Evolutionary conservation across 345 rosid species (phyloP).

Genomic region (Limnanthes douglasii): DNA sequence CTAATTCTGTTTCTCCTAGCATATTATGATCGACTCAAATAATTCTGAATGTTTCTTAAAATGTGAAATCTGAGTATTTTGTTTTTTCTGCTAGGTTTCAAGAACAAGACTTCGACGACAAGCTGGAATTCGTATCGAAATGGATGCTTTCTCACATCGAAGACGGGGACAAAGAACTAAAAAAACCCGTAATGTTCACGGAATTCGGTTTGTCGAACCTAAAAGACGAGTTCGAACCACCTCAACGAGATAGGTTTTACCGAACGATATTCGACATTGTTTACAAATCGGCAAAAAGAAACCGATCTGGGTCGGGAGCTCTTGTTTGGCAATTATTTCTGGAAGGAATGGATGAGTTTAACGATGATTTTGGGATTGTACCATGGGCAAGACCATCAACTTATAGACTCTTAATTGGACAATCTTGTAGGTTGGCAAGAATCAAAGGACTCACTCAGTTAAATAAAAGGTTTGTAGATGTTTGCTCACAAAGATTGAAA

Average conservation of each 20-base stretch:
- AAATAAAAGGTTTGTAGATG: slow-evolving; percentile 18
- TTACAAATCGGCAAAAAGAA: slow-evolving; percentile 44
- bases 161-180: slow-evolving; percentile 47
- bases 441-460: slow-evolving; percentile 6
- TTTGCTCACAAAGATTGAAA: slow-evolving; percentile 12
- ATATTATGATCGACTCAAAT: too few relatives aligned
- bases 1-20: too few relatives aligned
- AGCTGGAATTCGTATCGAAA: slow-evolving; percentile 33
- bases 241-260: slow-evolving; percentile 38
- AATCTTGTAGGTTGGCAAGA: slow-evolving; percentile 25
- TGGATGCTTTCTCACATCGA: slow-evolving; percentile 77
- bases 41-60: background rate
- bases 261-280: slow-evolving; percentile 29
- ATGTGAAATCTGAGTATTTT: too few relatives aligned
- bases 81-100: slow-evolving; percentile 31
- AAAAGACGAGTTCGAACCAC: slow-evolving; percentile 41
- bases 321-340: slow-evolving; percentile 27
- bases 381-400: slow-evolving; percentile 37
- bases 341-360: slow-evolving; percentile 37
- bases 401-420: slow-evolving; percentile 21
- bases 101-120: slow-evolving; percentile 37
- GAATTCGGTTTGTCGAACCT: slow-evolving; percentile 66
- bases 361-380: slow-evolving; percentile 29
- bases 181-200: slow-evolving; percentile 56
- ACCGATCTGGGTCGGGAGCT: slow-evolving; percentile 49